These are phyloP conservation scores for Ananas comosus DNA, from an alignment of 176 grass and related monocot species.

Conservation along the genomic window DNA sequence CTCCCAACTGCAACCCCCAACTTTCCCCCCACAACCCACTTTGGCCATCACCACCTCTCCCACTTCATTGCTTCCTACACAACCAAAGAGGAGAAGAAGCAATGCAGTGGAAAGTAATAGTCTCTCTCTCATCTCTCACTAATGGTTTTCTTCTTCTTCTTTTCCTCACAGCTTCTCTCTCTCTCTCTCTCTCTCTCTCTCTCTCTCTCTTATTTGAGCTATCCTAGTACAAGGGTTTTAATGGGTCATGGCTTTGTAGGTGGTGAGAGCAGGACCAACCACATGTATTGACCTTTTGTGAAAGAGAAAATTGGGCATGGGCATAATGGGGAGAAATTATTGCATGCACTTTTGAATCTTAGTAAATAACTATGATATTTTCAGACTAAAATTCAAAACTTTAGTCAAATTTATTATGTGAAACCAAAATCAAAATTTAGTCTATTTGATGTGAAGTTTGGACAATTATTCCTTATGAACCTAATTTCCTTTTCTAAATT, in stretches of 20 bases:
- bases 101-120: background rate
- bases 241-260: background rate
- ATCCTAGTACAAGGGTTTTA: background rate
- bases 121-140: background rate
- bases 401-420: too few relatives aligned
- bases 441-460: too few relatives aligned
- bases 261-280: background rate
- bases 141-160: background rate
- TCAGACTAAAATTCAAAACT: too few relatives aligned
- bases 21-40: background rate
- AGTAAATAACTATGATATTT: too few relatives aligned
- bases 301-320: background rate
- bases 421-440: too few relatives aligned
- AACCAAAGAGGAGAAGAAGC: background rate
- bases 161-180: background rate
- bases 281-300: background rate
- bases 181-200: background rate
- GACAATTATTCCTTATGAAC: too few relatives aligned
- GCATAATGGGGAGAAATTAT: too few relatives aligned
- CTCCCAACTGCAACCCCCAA: conserved; percentile 1
- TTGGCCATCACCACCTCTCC: background rate
- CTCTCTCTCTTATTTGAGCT: background rate
- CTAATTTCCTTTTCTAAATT: too few relatives aligned
- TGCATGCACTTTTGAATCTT: too few relatives aligned
- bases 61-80: background rate